Percentiles rank a stretch among this genome's conserved stretches.
Evolutionary conservation across 805 yeast species (phyloP).

Genomic region (Pichia membranifaciens): DNA sequence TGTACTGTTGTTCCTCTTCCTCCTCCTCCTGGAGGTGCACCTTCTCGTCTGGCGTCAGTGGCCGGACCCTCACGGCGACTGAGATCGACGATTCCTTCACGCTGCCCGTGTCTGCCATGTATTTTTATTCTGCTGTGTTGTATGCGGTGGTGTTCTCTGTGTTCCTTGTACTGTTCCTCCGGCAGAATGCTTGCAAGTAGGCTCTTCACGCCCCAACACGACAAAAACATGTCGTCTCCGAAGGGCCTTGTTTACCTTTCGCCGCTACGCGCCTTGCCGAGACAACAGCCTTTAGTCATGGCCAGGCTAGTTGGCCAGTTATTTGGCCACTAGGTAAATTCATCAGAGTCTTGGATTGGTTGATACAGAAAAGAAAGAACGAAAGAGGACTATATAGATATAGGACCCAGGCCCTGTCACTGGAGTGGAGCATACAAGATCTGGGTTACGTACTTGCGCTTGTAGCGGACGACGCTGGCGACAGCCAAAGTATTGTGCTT

Average conservation of each 20-base stretch:
- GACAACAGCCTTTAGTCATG: too few relatives aligned
- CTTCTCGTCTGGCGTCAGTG: conserved; percentile 62
- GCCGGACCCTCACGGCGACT: conserved; percentile 79
- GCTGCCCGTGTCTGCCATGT: not conserved
- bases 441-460: conserved; percentile 85
- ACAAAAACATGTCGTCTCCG: not conserved
- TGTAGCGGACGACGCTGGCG: conserved; percentile 84
- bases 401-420: conserved; percentile 24
- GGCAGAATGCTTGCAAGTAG: too few relatives aligned
- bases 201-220: too few relatives aligned
- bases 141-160: too few relatives aligned
- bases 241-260: conserved; percentile 1
- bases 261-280: not conserved
- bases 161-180: too few relatives aligned
- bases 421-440: conserved; percentile 84
- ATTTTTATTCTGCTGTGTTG: too few relatives aligned
- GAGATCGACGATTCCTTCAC: conserved; percentile 53
- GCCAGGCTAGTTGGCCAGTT: too few relatives aligned
- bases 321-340: too few relatives aligned
- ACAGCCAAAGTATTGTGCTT: conserved; percentile 92
- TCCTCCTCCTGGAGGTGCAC: conserved; percentile 14
- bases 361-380: too few relatives aligned
- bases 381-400: too few relatives aligned
- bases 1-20: conserved; percentile 1
- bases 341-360: too few relatives aligned